These are phyloP conservation scores for Lecanosticta acicola DNA, from an alignment of 2,329 filamentous ascomycete species.

Conservation along the genomic window DNA sequence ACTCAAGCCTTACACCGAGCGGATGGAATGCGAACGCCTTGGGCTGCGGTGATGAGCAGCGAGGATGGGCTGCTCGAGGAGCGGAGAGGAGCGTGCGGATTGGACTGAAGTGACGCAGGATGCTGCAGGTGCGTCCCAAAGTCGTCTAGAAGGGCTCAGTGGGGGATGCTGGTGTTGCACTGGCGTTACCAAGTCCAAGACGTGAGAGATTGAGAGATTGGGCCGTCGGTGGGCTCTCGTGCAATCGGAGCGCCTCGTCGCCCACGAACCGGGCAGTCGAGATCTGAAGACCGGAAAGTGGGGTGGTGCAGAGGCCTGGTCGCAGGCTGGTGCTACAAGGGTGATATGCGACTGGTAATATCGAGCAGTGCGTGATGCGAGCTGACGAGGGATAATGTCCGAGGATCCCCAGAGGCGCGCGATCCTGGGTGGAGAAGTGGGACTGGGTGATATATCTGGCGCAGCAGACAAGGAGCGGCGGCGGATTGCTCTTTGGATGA, in stretches of 20 bases:
- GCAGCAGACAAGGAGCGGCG: too few species aligned
- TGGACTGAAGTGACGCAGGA: slow-evolving; percentile 35
- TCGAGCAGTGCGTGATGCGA: slow-evolving; percentile 9
- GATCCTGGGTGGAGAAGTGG: slow-evolving; percentile 22
- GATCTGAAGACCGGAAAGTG: slow-evolving; percentile 39
- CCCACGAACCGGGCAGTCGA: slow-evolving; percentile 31
- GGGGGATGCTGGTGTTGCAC: slow-evolving; percentile 33
- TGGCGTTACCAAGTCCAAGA: slow-evolving; percentile 32
- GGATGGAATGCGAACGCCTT: slow-evolving; percentile 21
- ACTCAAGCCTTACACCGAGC: slow-evolving; percentile 32
- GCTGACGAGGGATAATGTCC: slow-evolving; percentile 33
- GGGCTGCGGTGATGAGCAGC: slow-evolving; percentile 23
- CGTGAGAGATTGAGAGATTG: slow-evolving; percentile 35
- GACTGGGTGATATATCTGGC: too few species aligned
- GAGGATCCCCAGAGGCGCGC: slow-evolving; percentile 27
- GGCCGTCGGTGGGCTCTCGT: slow-evolving; percentile 32
- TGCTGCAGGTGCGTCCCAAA: slow-evolving; percentile 42
- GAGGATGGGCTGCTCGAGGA: slow-evolving; percentile 18
- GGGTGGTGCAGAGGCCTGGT: slow-evolving; percentile 46
- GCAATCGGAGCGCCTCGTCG: slow-evolving; percentile 33
- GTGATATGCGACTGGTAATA: slow-evolving; percentile 22
- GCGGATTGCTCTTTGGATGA: too few species aligned
- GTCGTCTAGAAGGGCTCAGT: slow-evolving; percentile 41
- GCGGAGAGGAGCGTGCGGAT: slow-evolving; percentile 21
- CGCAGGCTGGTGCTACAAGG: slow-evolving; percentile 33